Evolutionary conservation across 2,329 filamentous ascomycete genomes (phyloP), one percentile per base, ranked within the genome.

Genomic region (Gnomoniopsis sp.): DNA sequence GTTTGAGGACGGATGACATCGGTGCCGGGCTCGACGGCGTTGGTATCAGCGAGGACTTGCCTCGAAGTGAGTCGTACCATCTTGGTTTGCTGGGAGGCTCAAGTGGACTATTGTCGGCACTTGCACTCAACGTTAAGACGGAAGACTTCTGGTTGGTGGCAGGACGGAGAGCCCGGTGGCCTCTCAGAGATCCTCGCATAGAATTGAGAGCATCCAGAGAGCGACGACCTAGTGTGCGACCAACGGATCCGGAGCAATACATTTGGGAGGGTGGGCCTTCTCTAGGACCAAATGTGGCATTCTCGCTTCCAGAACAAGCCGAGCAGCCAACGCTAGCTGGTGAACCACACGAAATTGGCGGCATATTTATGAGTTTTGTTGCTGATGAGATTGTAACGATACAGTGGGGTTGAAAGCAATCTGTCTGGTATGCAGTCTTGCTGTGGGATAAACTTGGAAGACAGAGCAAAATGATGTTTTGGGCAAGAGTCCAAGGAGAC

Each of bases 121-220:
- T 50, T 10, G 51, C 15, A 51, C 33, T 50, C 17, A 17, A 26
- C 19, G 47, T 15, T 10, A 30, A 19, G 26, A 23, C 17, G 7
- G n/a, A 12, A 17, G 44, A 10, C 21, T 30, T 54, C 33, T 26
- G 22, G n/a, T 62, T 62, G 19, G 57, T 59, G 50, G 57, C 48
- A 19, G 57, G 48, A 22, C 51, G 43, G 19, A 59, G 50, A 26
- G 46, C 41, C 38, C 33, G 36, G 11, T 49, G 49, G 12, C 46
- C 41, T 23, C 48, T 56, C 6, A 53, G 23, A 3, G 52, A 53
- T 17, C 47, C 49, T 30, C 46, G 51, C 23, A 57, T 51, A 38
- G 57, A 59, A 51, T 57, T 56, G 12, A 59, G 36, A 12, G 57
- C 57, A 36, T 59, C 49, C n/a, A 59, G 38, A 30, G 60, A 57